Conservation (phyloP, 306 rosid species). For the Malus fusca region DNA sequence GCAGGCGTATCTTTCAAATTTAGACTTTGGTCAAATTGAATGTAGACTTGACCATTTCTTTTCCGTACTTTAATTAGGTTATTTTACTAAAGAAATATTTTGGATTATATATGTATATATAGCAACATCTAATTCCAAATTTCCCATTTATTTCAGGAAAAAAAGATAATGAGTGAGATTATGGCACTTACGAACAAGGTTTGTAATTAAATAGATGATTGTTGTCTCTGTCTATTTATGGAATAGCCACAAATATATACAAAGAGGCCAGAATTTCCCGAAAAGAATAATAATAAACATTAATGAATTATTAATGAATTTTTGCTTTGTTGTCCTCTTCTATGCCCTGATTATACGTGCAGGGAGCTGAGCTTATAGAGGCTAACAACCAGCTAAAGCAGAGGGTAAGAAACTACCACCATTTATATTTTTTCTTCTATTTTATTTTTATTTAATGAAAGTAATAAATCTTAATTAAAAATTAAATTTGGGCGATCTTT, state of each 20-base stretch:
- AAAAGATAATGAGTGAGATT: conserved; percentile 18
- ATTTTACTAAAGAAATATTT: not conserved
- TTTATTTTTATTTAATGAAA: not conserved
- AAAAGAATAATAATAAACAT: not conserved
- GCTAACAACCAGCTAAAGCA: conserved; percentile 17
- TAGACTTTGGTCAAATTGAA: no score
- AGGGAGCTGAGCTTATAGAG: conserved; percentile 16
- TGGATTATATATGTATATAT: not conserved
- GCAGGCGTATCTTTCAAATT: no score
- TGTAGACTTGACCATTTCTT: no score
- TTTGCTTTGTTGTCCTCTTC: not conserved
- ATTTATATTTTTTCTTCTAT: not conserved
- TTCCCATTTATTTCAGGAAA: conserved; percentile 17
- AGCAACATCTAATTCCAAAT: not conserved
- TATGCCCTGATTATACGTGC: not conserved
- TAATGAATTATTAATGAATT: not conserved
- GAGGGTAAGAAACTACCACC: conserved; percentile 3
- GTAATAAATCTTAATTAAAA: not conserved
- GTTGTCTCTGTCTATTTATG: no score
- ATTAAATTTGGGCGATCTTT: not conserved
- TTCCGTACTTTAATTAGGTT: no score
- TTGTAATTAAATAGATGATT: not conserved
- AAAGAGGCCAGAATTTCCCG: not conserved
- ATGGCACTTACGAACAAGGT: conserved; percentile 25
- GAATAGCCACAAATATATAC: not conserved